These are phyloP conservation scores for Colletotrichum neosansevieriae DNA, from an alignment of 2,329 filamentous ascomycete genomes.

Conservation along the genomic window DNA sequence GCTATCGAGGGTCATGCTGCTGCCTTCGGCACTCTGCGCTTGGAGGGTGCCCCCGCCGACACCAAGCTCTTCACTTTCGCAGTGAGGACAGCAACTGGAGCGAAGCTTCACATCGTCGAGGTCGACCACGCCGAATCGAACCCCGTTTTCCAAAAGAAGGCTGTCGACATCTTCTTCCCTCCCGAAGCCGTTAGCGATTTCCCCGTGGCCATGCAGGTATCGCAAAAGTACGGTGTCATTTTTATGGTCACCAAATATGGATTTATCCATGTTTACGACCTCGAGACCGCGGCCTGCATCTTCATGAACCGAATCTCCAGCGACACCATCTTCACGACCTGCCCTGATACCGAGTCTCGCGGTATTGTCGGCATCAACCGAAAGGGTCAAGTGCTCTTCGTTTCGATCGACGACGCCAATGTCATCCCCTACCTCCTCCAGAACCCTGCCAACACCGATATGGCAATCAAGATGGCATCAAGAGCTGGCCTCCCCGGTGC, in stretches of 20 bases:
- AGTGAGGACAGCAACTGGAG: conserved; percentile 87
- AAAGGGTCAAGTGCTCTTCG: conserved; percentile 95
- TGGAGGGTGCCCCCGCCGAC: conserved; percentile 90
- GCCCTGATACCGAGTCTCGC: conserved; percentile 82
- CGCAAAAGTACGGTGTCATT: conserved; percentile 94
- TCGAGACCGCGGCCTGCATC: conserved; percentile 94
- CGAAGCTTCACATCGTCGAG: conserved; percentile 97
- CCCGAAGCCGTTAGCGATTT: conserved; percentile 96
- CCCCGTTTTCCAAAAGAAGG: conserved; percentile 92
- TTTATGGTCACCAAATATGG: conserved; percentile 99
- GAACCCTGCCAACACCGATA: conserved; percentile 92
- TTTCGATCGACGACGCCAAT: conserved; percentile 90
- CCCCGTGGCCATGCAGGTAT: conserved; percentile 97
- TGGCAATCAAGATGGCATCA: conserved; percentile 96
- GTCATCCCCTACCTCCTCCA: conserved; percentile 96
- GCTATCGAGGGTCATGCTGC: conserved; percentile 98
- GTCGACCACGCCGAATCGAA: conserved; percentile 94
- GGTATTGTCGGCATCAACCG: conserved; percentile 97
- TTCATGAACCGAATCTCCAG: conserved; percentile 99
- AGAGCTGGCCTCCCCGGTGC: conserved; percentile 93
- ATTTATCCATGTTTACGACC: conserved; percentile 98
- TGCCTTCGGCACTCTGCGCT: conserved; percentile 87
- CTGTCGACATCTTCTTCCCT: conserved; percentile 97
- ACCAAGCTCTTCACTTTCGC: conserved; percentile 98
- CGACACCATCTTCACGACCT: conserved; percentile 98